A percentile compares a stretch with the other conserved stretches of the same genome.
Evolutionary conservation across 805 yeast species (phyloP).

Genomic region (Pichia sporocuriosa): DNA sequence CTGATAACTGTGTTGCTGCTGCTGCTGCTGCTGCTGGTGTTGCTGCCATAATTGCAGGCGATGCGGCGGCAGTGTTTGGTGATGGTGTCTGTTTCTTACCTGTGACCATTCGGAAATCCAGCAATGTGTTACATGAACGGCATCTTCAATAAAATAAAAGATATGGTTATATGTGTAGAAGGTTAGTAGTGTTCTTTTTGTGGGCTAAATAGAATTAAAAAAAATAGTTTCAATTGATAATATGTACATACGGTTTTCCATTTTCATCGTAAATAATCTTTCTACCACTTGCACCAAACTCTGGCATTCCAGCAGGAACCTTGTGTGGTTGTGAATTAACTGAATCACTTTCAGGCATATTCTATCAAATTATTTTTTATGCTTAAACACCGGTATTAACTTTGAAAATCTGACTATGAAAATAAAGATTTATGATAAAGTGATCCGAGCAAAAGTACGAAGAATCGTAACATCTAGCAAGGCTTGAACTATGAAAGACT

Average conservation of each 20-base stretch:
- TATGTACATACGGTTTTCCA: constrained; percentile 78
- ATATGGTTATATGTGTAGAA: constrained; percentile 11
- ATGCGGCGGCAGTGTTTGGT: constrained; percentile 11
- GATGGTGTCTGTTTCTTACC: constrained; percentile 17
- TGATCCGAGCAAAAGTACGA: too few relatives aligned
- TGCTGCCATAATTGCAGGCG: constrained; percentile 18
- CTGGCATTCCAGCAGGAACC: constrained; percentile 30
- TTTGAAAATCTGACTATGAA: too few relatives aligned
- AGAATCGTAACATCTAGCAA: too few relatives aligned
- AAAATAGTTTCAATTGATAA: neutral
- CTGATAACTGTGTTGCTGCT: constrained; percentile 24
- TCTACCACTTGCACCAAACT: constrained; percentile 53
- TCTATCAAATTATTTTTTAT: too few relatives aligned
- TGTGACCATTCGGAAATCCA: constrained; percentile 69
- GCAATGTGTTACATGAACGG: constrained; percentile 77
- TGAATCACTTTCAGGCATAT: too few relatives aligned
- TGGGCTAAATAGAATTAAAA: too few relatives aligned
- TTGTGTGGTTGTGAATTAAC: neutral
- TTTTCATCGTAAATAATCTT: constrained; percentile 74
- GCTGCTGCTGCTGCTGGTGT: constrained; percentile 12
- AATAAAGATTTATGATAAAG: too few relatives aligned
- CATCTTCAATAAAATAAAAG: too few relatives aligned
- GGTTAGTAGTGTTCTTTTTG: too few relatives aligned
- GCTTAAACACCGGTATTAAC: too few relatives aligned
- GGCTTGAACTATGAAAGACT: too few relatives aligned